A percentile compares a stretch with the other conserved stretches of the same genome.
phyloP scores from a whole-genome alignment of 2,329 filamentous ascomycete species.

The Claviceps spartinae region DNA sequence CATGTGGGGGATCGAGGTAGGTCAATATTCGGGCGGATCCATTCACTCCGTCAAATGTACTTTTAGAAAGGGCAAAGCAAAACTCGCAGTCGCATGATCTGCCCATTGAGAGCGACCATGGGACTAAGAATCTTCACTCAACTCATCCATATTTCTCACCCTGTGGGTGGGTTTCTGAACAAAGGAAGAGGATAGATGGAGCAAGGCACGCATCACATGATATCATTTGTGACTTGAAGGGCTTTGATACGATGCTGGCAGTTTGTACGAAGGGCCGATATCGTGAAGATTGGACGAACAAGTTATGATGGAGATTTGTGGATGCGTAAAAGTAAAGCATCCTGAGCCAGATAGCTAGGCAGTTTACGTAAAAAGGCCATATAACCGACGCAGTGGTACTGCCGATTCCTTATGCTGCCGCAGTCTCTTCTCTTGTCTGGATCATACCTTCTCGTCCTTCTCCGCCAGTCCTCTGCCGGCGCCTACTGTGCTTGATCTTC shows the following conservation, averaged over 20 bases:
- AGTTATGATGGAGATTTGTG: neutral
- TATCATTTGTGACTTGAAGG: neutral
- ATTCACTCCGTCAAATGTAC: neutral
- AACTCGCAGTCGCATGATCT: neutral
- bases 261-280: too few species aligned
- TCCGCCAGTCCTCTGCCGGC: neutral
- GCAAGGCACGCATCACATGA: neutral
- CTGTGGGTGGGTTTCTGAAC: neutral
- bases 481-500: neutral
- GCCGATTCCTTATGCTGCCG: neutral
- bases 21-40: neutral
- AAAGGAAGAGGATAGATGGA: neutral
- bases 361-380: neutral
- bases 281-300: neutral
- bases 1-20: neutral
- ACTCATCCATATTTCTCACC: neutral
- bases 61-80: neutral
- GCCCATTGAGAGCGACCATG: neutral
- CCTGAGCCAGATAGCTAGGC: neutral
- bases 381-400: neutral
- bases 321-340: neutral
- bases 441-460: neutral
- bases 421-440: neutral
- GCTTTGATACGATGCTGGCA: too few species aligned
- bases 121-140: constrained; percentile 3